Conservation (phyloP, 129 eudicot species). For the Flaveria brownii region DNA sequence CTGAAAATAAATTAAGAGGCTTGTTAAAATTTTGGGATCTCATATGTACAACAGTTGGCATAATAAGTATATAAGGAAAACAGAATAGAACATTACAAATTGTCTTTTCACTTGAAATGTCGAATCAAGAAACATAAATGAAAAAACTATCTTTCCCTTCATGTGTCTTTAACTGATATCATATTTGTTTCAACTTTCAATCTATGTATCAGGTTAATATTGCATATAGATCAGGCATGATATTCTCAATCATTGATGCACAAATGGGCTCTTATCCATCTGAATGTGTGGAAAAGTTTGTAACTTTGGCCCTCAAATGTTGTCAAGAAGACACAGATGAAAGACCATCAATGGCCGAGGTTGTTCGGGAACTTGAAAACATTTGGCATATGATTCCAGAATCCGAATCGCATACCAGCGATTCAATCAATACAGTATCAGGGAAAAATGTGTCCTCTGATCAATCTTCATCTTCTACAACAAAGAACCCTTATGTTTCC, state of each 20-base stretch:
- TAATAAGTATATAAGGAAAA: too few relatives aligned
- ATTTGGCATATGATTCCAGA: slow-evolving; percentile 70
- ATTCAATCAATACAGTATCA: slow-evolving; percentile 27
- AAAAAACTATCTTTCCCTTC: too few relatives aligned
- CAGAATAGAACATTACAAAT: too few relatives aligned
- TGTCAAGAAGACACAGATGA: slow-evolving; percentile 79
- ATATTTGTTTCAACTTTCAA: neutral
- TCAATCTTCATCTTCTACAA: slow-evolving; percentile 48
- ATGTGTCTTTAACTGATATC: neutral
- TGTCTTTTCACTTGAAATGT: too few relatives aligned
- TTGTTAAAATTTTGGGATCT: neutral
- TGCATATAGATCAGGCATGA: slow-evolving; percentile 72
- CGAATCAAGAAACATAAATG: too few relatives aligned
- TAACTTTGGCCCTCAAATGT: slow-evolving; percentile 71
- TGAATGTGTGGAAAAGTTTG: slow-evolving; percentile 72
- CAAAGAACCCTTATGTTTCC: slow-evolving; percentile 51
- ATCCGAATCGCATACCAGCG: slow-evolving; percentile 44
- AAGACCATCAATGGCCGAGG: slow-evolving; percentile 85
- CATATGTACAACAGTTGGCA: neutral
- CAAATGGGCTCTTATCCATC: slow-evolving; percentile 87
- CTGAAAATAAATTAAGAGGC: neutral
- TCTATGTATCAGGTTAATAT: slow-evolving; percentile 58
- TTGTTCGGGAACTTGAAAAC: slow-evolving; percentile 70
- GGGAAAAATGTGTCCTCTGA: slow-evolving; percentile 23
- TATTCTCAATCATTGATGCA: slow-evolving; percentile 71